Evolutionary conservation across 1,284 basidiomycete genomes (phyloP).

Genomic region (Porogramme epimiltina): DNA sequence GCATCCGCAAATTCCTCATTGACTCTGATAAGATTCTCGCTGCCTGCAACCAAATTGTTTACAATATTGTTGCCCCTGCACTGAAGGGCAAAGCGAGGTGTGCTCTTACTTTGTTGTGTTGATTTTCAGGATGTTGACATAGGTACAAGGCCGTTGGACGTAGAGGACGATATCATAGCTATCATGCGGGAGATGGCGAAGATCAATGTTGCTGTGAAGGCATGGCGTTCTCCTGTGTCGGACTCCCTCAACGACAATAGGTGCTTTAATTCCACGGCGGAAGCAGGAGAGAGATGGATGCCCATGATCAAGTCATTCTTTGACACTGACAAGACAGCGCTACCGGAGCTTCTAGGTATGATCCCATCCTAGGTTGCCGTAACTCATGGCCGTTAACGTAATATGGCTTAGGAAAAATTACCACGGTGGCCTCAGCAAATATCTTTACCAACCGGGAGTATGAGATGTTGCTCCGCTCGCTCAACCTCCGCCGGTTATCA

Average conservation of each 20-base stretch:
- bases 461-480: constrained; percentile 87
- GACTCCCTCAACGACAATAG: constrained; percentile 87
- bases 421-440: constrained; percentile 87
- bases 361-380: not conserved
- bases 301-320: constrained; percentile 81
- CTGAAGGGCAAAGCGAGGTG: constrained; percentile 75
- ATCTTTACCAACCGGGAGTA: constrained; percentile 97
- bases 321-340: constrained; percentile 85
- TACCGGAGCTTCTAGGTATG: constrained; percentile 82
- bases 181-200: constrained; percentile 81
- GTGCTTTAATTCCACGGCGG: constrained; percentile 78
- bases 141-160: constrained; percentile 61
- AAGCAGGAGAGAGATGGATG: constrained; percentile 69
- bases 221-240: constrained; percentile 81
- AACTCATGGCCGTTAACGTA: not conserved
- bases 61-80: constrained; percentile 84
- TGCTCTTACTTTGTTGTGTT: constrained; percentile 17
- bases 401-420: constrained; percentile 84
- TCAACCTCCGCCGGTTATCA: constrained; percentile 87
- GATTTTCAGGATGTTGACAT: not conserved
- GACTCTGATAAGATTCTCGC: constrained; percentile 85
- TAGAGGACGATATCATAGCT: constrained; percentile 65
- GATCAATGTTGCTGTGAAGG: constrained; percentile 78
- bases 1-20: constrained; percentile 77
- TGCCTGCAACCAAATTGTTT: constrained; percentile 82